Percentiles rank a stretch among this genome's conserved stretches.
Conservation (phyloP, 1,139 yeast species). For the Blastobotrys arbuscula region DNA sequence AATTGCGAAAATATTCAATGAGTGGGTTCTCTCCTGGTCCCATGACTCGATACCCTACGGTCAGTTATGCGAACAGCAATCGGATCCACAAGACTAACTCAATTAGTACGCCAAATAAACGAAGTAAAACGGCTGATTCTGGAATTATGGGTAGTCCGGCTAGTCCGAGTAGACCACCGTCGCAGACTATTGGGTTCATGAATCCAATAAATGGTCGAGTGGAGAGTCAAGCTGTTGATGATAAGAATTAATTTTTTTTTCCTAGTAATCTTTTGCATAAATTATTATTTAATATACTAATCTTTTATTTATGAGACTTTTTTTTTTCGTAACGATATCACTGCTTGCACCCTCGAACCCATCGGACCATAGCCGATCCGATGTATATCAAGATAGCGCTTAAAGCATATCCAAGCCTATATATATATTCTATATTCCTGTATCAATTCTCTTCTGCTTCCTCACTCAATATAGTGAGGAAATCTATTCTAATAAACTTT, state of each 20-base stretch:
- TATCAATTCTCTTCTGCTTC: no score
- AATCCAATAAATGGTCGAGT: not conserved
- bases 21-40: conserved; percentile 8
- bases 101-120: not conserved
- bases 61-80: not conserved
- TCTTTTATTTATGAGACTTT: not conserved
- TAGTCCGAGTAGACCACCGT: not conserved
- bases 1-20: conserved; percentile 8
- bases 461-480: no score
- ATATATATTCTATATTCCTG: no score
- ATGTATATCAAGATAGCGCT: no score
- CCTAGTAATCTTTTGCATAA: not conserved
- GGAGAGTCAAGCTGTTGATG: conserved; percentile 7
- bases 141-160: not conserved
- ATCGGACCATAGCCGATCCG: no score
- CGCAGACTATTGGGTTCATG: not conserved
- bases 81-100: not conserved
- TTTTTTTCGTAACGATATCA: not conserved
- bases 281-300: not conserved
- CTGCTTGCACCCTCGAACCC: no score
- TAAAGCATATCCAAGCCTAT: no score
- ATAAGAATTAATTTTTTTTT: not conserved
- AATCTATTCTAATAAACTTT: no score
- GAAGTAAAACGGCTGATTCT: not conserved
- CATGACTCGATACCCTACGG: not conserved